Evolutionary conservation across 176 grass and related monocot species (phyloP).

Genomic region (Oryza longistaminata): DNA sequence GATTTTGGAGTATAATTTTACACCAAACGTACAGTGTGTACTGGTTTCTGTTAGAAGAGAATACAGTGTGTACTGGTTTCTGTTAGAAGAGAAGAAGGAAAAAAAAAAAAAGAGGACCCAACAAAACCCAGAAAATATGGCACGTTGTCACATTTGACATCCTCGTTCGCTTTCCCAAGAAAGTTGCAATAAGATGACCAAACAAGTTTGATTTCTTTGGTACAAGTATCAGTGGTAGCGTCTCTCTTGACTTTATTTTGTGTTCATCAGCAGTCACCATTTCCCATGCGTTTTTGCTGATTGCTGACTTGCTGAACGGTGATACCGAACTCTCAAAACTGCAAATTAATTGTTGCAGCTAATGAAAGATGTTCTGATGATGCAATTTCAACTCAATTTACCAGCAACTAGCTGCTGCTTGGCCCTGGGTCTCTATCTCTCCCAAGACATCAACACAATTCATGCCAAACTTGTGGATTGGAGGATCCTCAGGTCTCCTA

Average conservation of each 20-base stretch:
- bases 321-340: background rate
- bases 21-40: slow-evolving; percentile 16
- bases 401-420: background rate
- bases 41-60: background rate
- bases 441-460: background rate
- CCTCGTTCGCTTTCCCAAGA: background rate
- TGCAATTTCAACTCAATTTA: background rate
- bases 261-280: background rate
- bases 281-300: background rate
- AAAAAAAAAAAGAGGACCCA: background rate
- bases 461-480: background rate
- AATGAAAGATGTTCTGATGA: too few species aligned
- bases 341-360: background rate
- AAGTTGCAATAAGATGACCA: background rate
- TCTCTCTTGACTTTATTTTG: background rate
- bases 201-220: background rate
- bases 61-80: background rate
- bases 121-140: background rate
- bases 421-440: background rate
- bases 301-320: background rate
- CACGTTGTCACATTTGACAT: background rate
- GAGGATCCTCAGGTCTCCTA: background rate
- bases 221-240: background rate
- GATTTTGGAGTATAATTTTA: background rate
- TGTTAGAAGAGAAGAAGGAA: background rate